phyloP scores from a whole-genome alignment of 169 alveolate species.

The Prorocentrum cordatum region DNA sequence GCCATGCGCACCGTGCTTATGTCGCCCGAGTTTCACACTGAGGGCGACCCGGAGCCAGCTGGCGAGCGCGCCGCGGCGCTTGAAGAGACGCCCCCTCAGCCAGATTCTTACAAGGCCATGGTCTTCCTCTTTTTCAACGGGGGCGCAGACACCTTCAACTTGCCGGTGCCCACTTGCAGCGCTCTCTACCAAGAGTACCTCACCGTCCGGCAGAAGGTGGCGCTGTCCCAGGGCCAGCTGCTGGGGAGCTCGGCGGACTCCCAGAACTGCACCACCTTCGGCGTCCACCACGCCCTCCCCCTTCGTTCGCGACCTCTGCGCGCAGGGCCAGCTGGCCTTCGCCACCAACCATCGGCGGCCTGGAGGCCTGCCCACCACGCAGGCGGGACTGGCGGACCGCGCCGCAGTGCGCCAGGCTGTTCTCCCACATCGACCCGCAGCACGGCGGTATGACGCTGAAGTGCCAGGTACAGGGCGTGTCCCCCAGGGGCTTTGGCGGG shows the following conservation, averaged over 20 bases:
- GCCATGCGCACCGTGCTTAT: constrained; percentile 14
- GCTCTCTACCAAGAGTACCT: constrained; percentile 26
- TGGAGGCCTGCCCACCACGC: background rate
- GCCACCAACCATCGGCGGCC: constrained; percentile 12
- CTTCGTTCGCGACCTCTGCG: constrained; percentile 2
- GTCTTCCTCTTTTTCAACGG: constrained; percentile 20
- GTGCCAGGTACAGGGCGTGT: too few relatives aligned
- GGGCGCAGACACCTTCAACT: constrained; percentile 33
- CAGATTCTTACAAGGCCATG: constrained; percentile 9
- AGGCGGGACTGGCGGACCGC: too few relatives aligned
- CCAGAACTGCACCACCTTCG: constrained; percentile 8
- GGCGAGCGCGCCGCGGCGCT: too few relatives aligned
- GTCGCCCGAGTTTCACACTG: constrained; percentile 36
- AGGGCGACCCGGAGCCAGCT: too few relatives aligned
- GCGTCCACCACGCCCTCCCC: background rate
- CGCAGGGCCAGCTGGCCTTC: background rate
- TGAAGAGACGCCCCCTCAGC: too few relatives aligned
- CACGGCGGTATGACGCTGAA: too few relatives aligned
- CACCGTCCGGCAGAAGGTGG: background rate
- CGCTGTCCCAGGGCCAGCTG: background rate
- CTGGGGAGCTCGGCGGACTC: background rate
- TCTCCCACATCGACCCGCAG: too few relatives aligned
- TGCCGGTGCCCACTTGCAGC: constrained; percentile 25
- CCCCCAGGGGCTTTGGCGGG: too few relatives aligned
- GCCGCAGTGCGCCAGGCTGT: too few relatives aligned